Base-by-base conservation (phyloP, 805 yeast species). In the Nakazawaea pomicola region DNA sequence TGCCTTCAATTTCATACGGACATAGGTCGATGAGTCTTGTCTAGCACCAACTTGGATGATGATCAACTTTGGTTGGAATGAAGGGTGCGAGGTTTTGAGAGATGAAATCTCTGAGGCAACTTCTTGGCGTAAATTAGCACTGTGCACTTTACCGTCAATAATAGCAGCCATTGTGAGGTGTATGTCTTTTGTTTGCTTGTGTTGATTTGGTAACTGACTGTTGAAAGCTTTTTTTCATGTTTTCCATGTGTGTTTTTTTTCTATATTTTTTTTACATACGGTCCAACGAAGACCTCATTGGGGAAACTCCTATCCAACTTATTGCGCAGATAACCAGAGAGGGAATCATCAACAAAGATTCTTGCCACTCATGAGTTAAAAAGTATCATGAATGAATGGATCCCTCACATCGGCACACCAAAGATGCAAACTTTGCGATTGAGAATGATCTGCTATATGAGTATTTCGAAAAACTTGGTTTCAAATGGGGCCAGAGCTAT, bases 1-100 rank as follows among this genome's bases (percentile, higher is more conserved):
- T 9, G 93, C 91, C 58, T 79, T 82, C 46, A 81, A 62, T 60
- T 85, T 85, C 88, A 83, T 83, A 49, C 78, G 74, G 35, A 85
- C 90, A 60, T 85, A 85, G 3, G 88, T 82, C n/a, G 83, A 67
- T 10, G 93, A 83, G 55, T 85, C 95, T 17, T 82, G 83, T 59
- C 91, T 71, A 19, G 67, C 65, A 42, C 95, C 95, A 17, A 85
- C 83, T 63, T 85, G 95, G 48, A 85, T 68, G 49, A 85, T 84
- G 46, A 79, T 68, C 54, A 85, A 66, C 32, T 68, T 70, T 23
- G 95, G 93, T 48, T 67, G 64, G 60, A 84, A 83, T 36, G 65
- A 67, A 12, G 80, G 72, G 49, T 73, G 67, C 25, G 62, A 57
- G 9, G 59, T 46, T 56, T 74, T 72, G 42, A 72, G 49, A 40